These are phyloP conservation scores for Pythium phragmitis DNA, from an alignment of 352 stramenopile species.

Conservation along the genomic window DNA sequence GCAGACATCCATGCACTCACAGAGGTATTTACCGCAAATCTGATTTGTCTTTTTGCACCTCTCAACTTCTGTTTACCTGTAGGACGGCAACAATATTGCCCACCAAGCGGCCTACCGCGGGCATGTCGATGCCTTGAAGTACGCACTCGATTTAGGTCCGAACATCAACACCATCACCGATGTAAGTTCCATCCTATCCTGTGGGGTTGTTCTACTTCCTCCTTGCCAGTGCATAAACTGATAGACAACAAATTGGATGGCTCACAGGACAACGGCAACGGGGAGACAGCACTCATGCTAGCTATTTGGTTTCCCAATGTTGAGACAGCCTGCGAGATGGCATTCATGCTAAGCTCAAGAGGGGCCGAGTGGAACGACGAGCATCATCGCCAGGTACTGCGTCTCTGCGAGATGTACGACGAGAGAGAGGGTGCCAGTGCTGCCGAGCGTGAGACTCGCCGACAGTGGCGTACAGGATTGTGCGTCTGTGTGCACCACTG, in stretches of 20 bases:
- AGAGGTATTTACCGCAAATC: too few relatives aligned
- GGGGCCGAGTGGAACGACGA: not conserved
- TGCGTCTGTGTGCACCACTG: slow-evolving; percentile 1
- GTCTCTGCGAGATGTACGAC: not conserved
- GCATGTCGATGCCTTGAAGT: not conserved
- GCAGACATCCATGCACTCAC: not conserved
- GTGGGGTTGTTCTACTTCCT: not conserved
- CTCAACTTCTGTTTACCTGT: not conserved
- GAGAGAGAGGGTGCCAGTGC: not conserved
- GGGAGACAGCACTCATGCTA: not conserved
- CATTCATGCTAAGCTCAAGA: not conserved
- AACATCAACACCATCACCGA: not conserved
- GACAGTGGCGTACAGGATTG: not conserved
- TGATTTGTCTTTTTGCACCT: too few relatives aligned
- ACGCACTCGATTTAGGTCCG: not conserved
- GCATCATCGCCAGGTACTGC: not conserved
- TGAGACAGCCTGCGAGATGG: not conserved
- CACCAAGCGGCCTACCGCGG: not conserved
- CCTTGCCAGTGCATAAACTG: too few relatives aligned
- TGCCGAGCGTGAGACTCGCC: not conserved
- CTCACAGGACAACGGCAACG: not conserved
- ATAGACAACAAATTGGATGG: too few relatives aligned
- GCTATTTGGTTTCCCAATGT: not conserved
- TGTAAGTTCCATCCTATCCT: not conserved
- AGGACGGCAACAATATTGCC: not conserved